Base-by-base conservation (phyloP, 352 stramenopile genomes). In the Globisporangium radiosum region DNA sequence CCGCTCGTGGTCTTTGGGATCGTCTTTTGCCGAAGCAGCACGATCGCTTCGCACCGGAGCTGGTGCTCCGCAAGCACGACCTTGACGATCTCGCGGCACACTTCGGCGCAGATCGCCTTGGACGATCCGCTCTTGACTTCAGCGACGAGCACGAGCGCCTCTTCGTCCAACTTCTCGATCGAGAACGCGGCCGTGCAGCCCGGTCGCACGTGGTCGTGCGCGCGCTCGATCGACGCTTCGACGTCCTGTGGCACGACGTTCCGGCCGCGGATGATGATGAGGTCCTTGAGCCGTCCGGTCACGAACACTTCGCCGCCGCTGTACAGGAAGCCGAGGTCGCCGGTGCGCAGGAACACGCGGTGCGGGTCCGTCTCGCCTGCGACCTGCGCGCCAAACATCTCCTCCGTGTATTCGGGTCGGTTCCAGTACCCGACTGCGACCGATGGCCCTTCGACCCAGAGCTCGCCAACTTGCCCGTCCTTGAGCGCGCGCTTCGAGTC, bases 371-470 rank as follows among this genome's bases (percentile, higher is more conserved):
- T 77, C 7, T 82, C 68, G 15, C 70, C 69, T 6, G 66, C 65
- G n/a, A 92, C 38, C 15, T 71, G 60, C 5, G 80, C 81, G 15
- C 60, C 60, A 62, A 92, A 94, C 76, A 84, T 81, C 56, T 92
- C 71, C 47, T 85, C 63, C 3, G 81, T 89, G 63, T 86, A 81
- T 7, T 91, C 72, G 0, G 75, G 61, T 19, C 73, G 78, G 57
- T 90, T 82, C 75, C 77, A 94, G 64, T 94, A 94, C 10, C 84
- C 84, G 17, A 77, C 42, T 2, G 80, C 71, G 9, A 91, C 80
- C 5, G 79, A 90, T 7, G 78, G 75, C n/a, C 90, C 94, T 49
- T 86, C 68, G 7, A 98, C 76, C 93, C 94, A 98, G 45, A 98
- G 88, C 64, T 98, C 95, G 52, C 95, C 95, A 3, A 92, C 73